Evolutionary conservation across 306 rosid species (phyloP).

Genomic region (Prunus padus): DNA sequence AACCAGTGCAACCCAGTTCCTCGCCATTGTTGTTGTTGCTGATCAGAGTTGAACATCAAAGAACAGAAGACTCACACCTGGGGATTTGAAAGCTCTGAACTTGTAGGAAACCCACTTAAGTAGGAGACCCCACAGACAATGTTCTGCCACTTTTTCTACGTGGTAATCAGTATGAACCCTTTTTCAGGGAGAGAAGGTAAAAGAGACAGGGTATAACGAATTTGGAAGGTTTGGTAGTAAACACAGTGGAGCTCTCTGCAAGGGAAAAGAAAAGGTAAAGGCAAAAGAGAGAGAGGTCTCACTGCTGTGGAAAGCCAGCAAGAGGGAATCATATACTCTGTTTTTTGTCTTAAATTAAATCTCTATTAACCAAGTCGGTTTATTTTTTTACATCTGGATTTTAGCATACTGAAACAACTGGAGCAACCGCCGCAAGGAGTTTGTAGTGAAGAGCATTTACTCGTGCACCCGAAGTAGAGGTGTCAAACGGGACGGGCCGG

Average conservation of each 20-base stretch:
- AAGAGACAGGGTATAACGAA: constrained; percentile 35
- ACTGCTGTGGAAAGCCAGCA: constrained; percentile 10
- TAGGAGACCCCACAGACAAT: constrained; percentile 39
- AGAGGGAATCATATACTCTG: constrained; percentile 37
- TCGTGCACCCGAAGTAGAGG: too few species aligned
- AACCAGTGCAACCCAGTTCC: constrained; percentile 37
- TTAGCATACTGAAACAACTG: constrained; percentile 6
- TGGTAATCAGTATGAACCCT: constrained; percentile 26
- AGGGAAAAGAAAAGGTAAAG: constrained; percentile 25
- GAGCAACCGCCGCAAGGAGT: too few species aligned
- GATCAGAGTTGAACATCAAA: constrained; percentile 22
- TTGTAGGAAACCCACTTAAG: constrained; percentile 37
- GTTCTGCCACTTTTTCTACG: constrained; percentile 31
- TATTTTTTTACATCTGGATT: constrained; percentile 4
- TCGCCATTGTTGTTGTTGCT: constrained; percentile 47
- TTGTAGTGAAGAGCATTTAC: too few species aligned
- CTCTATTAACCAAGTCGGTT: constrained; percentile 11
- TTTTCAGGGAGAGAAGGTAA: constrained; percentile 31
- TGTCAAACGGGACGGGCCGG: too few species aligned
- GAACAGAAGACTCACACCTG: constrained; percentile 36
- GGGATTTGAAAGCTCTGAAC: constrained; percentile 34
- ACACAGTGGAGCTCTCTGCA: constrained; percentile 13
- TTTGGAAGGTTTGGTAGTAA: constrained; percentile 30
- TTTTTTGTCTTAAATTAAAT: constrained; percentile 11
- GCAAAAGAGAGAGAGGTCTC: constrained; percentile 8